Evolutionary conservation across 331 rosid species (phyloP), one percentile per base, ranked within the genome.

Genomic region (Quercus phellos): DNA sequence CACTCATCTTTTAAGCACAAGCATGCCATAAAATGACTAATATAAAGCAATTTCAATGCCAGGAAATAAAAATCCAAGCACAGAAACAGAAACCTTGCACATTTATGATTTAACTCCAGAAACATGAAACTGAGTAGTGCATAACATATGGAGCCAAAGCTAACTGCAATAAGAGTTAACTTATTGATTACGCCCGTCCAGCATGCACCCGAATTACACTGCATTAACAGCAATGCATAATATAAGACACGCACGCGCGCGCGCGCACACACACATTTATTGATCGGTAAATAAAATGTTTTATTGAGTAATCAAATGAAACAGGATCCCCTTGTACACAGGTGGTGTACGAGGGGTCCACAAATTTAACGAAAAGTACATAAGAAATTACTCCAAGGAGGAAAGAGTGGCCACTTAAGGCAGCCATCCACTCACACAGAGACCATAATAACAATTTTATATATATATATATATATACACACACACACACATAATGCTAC

Each of bases 391-490:
- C 11, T 38, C 46, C 46, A 38, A 38, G 46, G 12, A 8, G 46
- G 12, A 38, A 38, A 38, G 46, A 38, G 46, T 8, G 12, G 3
- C 46, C 46, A 2, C 46, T 38, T 38, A 38, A 38, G 46, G 53
- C 53, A 46, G 16, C 14, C 53, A 46, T 3, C 14, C 53, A 46
- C 53, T 10, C 53, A 46, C 53, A 46, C 16, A 46, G 14, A 35
- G 43, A 35, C 1, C 43, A 35, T 35, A 35, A 35, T 35, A 35
- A 46, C 51, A 46, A 10, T 9, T 10, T 11, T 10, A 11, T 2
- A 11, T 3, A 46, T 0, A 43, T 0, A 34, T 0, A 42, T 2
- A 42, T 0, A 38, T 0, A 29, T 0, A 55, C 2, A 9, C 6
- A 56, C 27, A 22, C 22, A 9, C 14, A 58, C 2, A 58, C 16